These are phyloP conservation scores for Ogataea methylovora DNA, from an alignment of 805 yeast species.

Conservation along the genomic window DNA sequence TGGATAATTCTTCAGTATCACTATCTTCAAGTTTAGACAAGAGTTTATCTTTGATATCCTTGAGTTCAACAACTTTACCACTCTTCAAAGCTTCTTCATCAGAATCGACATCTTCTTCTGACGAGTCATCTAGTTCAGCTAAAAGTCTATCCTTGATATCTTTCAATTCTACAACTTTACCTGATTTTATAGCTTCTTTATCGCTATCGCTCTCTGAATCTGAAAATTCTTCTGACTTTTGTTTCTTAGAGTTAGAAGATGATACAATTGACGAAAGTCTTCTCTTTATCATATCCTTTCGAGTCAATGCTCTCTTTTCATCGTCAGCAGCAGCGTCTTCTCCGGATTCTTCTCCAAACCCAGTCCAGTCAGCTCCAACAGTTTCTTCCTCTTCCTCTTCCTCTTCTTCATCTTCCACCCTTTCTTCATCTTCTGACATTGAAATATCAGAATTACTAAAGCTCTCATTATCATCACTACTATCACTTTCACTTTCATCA, in stretches of 20 bases:
- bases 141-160: conserved; percentile 18
- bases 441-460: neutral
- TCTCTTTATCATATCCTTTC: conserved; percentile 1
- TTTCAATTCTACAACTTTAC: conserved; percentile 17
- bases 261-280: conserved; percentile 4
- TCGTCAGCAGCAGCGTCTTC: neutral
- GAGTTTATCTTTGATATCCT: conserved; percentile 17
- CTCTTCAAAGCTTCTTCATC: neutral
- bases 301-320: neutral
- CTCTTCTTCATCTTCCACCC: conserved; percentile 4
- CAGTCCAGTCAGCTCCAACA: conserved; percentile 10
- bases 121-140: conserved; percentile 14
- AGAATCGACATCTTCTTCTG: too few relatives aligned
- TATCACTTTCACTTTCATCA: conserved; percentile 6
- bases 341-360: conserved; percentile 3
- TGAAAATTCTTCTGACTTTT: conserved; percentile 3
- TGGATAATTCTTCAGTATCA: conserved; percentile 11
- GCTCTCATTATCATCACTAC: conserved; percentile 3
- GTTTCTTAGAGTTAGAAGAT: neutral
- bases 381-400: conserved; percentile 2
- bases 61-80: conserved; percentile 16
- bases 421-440: conserved; percentile 3
- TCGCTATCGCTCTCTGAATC: neutral
- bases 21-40: conserved; percentile 18
- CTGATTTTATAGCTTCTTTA: neutral